phyloP scores from a whole-genome alignment of 1,284 basidiomycete species.

The Trametes sp. region DNA sequence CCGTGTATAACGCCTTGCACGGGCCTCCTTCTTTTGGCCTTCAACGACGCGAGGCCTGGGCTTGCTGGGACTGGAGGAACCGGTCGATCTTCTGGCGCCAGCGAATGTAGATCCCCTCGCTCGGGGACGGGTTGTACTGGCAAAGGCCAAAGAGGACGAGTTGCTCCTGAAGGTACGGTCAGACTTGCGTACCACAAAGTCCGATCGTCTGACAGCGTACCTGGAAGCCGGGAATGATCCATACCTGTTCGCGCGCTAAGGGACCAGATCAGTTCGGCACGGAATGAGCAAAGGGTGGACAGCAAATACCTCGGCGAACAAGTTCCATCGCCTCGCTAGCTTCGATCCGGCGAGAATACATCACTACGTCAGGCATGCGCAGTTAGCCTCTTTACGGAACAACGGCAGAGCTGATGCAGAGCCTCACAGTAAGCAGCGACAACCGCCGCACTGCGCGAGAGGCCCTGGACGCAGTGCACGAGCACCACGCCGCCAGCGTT shows the following conservation, averaged over 20 bases:
- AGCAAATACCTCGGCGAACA: constrained; percentile 61
- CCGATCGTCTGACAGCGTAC: constrained; percentile 22
- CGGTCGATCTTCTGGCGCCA: constrained; percentile 58
- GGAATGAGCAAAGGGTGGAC: neutral
- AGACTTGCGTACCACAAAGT: neutral
- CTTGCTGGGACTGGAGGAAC: constrained; percentile 31
- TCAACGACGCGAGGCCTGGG: constrained; percentile 22
- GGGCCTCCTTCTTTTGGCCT: neutral
- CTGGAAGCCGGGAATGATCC: constrained; percentile 76
- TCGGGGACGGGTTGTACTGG: constrained; percentile 66
- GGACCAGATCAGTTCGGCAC: constrained; percentile 19
- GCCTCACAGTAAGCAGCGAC: constrained; percentile 81
- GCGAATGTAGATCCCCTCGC: constrained; percentile 70
- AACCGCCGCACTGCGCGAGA: constrained; percentile 83
- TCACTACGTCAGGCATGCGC: constrained; percentile 56
- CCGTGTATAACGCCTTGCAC: constrained; percentile 2
- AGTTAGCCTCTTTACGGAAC: constrained; percentile 4
- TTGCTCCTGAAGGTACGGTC: constrained; percentile 58
- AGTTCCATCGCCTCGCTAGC: constrained; percentile 66
- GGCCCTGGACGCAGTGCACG: constrained; percentile 86
- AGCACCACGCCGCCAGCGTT: constrained; percentile 74
- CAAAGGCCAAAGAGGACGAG: constrained; percentile 80
- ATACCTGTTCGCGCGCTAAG: constrained; percentile 77
- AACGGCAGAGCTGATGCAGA: neutral
- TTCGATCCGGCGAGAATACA: constrained; percentile 69